These are phyloP conservation scores for Saraca asoca DNA, from an alignment of 331 rosid species.

Conservation along the genomic window DNA sequence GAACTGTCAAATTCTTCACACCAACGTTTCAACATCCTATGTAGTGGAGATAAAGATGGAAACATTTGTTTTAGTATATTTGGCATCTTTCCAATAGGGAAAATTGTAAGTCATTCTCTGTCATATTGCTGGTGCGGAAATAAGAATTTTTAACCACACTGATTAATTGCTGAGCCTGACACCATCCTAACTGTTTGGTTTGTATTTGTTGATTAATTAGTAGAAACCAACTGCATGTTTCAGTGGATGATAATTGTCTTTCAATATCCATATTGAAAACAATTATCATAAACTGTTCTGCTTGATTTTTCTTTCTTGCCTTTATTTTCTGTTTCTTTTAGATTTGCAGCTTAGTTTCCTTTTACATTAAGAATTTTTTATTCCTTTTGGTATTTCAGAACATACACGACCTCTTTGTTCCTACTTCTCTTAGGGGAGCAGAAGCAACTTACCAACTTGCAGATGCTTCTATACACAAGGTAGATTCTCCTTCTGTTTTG, in stretches of 20 bases:
- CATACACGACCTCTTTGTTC: slow-evolving; percentile 62
- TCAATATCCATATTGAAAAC: not conserved
- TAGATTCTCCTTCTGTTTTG: slow-evolving; percentile 42
- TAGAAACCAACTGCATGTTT: not conserved
- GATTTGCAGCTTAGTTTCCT: slow-evolving; percentile 31
- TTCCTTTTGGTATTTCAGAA: slow-evolving; percentile 61
- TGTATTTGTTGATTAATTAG: slow-evolving; percentile 9
- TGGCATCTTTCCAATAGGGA: slow-evolving; percentile 89
- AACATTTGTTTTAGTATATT: slow-evolving; percentile 86
- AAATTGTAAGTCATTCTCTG: slow-evolving; percentile 61
- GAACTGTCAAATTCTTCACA: slow-evolving; percentile 88
- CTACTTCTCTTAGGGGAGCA: slow-evolving; percentile 45
- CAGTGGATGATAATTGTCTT: slow-evolving; percentile 15
- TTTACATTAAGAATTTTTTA: slow-evolving; percentile 16
- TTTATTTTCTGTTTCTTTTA: slow-evolving; percentile 28
- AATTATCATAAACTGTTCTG: slow-evolving; percentile 10
- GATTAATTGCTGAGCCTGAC: slow-evolving; percentile 25
- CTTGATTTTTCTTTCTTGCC: slow-evolving; percentile 16
- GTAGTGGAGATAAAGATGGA: slow-evolving; percentile 94
- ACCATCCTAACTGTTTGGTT: slow-evolving; percentile 3
- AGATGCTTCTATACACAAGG: slow-evolving; percentile 80
- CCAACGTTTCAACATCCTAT: slow-evolving; percentile 80
- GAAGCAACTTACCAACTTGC: slow-evolving; percentile 51
- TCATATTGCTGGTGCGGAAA: slow-evolving; percentile 4
- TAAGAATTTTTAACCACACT: slow-evolving; percentile 23